These are phyloP conservation scores for Triticum urartu DNA, from an alignment of 176 grass and related monocot genomes.

Conservation along the genomic window DNA sequence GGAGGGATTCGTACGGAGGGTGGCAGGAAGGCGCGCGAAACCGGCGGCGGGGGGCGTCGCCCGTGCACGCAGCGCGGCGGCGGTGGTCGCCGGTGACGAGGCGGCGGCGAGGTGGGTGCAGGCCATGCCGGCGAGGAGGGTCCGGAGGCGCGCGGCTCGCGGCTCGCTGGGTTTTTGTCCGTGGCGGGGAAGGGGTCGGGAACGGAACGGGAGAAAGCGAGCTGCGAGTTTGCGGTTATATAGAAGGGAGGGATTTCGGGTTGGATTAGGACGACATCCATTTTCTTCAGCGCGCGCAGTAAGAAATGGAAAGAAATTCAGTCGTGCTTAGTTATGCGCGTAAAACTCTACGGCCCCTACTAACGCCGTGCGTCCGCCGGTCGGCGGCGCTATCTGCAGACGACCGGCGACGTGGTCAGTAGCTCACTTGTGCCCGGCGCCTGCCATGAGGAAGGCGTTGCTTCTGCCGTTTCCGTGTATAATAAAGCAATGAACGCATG, in stretches of 20 bases:
- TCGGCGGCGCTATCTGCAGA: too few relatives aligned
- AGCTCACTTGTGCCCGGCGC: too few relatives aligned
- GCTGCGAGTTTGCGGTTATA: neutral
- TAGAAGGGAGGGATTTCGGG: neutral
- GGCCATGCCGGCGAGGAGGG: constrained; percentile 16
- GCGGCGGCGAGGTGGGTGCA: constrained; percentile 31
- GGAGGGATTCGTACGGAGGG: constrained; percentile 31
- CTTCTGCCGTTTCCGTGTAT: too few relatives aligned
- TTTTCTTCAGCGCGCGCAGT: neutral
- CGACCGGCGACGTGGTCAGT: neutral
- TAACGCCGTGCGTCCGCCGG: neutral
- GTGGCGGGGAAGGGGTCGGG: neutral
- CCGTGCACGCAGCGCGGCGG: neutral
- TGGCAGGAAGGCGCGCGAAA: constrained; percentile 22
- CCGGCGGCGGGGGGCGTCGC: neutral
- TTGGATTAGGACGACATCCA: neutral
- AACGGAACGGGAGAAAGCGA: neutral
- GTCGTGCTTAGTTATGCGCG: too few relatives aligned
- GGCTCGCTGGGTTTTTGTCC: neutral
- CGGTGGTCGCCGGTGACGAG: neutral
- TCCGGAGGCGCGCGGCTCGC: neutral
- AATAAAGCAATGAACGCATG: neutral
- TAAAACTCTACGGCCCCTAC: neutral
- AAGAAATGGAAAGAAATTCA: neutral
- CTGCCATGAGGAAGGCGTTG: neutral